phyloP scores from a whole-genome alignment of 2,329 filamentous ascomycete species.

The Cladosporium sp. region DNA sequence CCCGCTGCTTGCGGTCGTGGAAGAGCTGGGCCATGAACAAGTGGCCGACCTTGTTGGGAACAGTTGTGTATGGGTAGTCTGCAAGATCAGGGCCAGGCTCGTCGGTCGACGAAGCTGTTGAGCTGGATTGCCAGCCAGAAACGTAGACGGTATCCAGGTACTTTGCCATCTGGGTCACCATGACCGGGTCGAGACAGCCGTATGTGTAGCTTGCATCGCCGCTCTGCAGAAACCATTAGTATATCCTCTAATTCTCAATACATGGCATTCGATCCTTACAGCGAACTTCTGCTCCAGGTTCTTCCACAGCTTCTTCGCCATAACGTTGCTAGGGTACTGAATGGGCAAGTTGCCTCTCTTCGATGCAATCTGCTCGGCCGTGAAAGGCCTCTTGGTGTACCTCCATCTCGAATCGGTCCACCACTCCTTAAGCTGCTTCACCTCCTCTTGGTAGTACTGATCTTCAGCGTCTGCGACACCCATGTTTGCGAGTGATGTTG shows the following conservation, averaged over 20 bases:
- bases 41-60: conserved; percentile 97
- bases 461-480: conserved; percentile 63
- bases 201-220: conserved; percentile 91
- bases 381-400: conserved; percentile 88
- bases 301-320: conserved; percentile 92
- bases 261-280: conserved; percentile 54
- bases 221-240: conserved; percentile 54
- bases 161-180: conserved; percentile 99
- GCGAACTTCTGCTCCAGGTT: conserved; percentile 85
- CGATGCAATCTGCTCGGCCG: conserved; percentile 92
- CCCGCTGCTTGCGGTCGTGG: conserved; percentile 98
- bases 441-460: conserved; percentile 75
- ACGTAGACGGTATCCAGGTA: conserved; percentile 98
- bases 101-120: conserved; percentile 89
- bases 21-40: conserved; percentile 98
- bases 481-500: conserved; percentile 32
- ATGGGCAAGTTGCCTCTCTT: conserved; percentile 92
- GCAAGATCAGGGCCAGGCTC: conserved; percentile 97
- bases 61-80: conserved; percentile 91
- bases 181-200: conserved; percentile 94
- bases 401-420: conserved; percentile 92
- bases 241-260: not conserved
- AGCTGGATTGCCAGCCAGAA: conserved; percentile 97
- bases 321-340: conserved; percentile 84
- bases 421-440: conserved; percentile 88